Base-by-base conservation (phyloP, 352 stramenopile species). In the Pythium brassicae region DNA sequence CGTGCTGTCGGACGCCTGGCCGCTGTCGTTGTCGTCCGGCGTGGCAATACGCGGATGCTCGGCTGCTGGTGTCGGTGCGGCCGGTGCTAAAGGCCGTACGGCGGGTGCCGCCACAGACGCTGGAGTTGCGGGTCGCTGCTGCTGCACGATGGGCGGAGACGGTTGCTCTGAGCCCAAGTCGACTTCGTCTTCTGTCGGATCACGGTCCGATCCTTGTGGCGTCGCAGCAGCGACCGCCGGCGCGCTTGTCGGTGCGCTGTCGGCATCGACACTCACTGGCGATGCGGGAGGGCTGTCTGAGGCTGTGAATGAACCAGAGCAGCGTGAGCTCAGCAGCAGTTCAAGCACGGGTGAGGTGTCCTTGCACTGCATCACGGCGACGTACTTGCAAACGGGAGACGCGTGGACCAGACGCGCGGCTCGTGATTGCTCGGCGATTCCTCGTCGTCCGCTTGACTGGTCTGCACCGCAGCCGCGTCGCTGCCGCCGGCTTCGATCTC, bases 361-460 rank as follows among this genome's bases (percentile, higher is more conserved):
- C 32, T 7, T 37, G 8, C 9, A 11, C 32, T 10, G 32, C 32
- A 37, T n/a, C 32, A 37, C 44, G 9, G 3, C 19, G 19, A n/a
- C 44, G 65, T 74, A 67, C 59, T 56, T 26, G 60, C 39, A 44
- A 71, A 67, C 15, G 61, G 55, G 5, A 73, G 42, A n/a, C 40
- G 59, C 14, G 52, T 61, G 32, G 66, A 72, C 66, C 66, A 77
- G 48, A 76, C 37, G 49, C 40, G 47, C 45, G 50, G 5, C 44
- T 62, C n/a, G 63, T 52, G n/a, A n/a, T n/a, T 20, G 53, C 57
- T 15, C 10, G 23, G 19, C 52, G 14, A 2, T 42, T 22, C 19
- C 8, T 40, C 17, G 19, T 26, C 25, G 26, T 8, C 46, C 22
- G 50, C 22, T 46, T 20, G 14, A 26, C n/a, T 37, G 2, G 32